Percentiles rank a stretch among this genome's conserved stretches.
Evolutionary conservation across 1,284 basidiomycete genomes (phyloP).

Genomic region (Boletus coffeatus): DNA sequence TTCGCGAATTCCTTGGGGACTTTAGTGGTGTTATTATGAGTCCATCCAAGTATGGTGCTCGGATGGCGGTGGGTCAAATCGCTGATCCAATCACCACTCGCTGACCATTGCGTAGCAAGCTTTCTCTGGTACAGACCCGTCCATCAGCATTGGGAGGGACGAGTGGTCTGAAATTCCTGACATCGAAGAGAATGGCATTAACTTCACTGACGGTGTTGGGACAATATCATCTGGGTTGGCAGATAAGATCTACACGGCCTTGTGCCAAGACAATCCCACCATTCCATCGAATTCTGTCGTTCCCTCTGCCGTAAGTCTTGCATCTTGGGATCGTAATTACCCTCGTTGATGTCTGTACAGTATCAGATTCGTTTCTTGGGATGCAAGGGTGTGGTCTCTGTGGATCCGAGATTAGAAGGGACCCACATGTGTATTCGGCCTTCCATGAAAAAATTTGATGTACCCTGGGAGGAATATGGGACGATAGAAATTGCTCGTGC

Average conservation of each 20-base stretch:
- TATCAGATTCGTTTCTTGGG: slow-evolving; percentile 77
- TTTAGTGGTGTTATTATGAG: slow-evolving; percentile 51
- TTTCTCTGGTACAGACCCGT: slow-evolving; percentile 75
- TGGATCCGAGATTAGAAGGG: slow-evolving; percentile 48
- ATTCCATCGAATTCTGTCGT: slow-evolving; percentile 32
- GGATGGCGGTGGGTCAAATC: slow-evolving; percentile 46
- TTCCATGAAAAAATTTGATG: slow-evolving; percentile 74
- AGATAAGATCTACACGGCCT: slow-evolving; percentile 49
- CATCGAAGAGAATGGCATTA: slow-evolving; percentile 38
- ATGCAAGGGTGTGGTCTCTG: slow-evolving; percentile 68
- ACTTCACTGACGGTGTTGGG: slow-evolving; percentile 74
- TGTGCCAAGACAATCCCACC: slow-evolving; percentile 42
- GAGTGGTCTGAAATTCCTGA: slow-evolving; percentile 61
- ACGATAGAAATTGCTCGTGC: slow-evolving; percentile 67
- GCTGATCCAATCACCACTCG: neutral
- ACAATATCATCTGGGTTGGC: slow-evolving; percentile 62
- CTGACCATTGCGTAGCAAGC: slow-evolving; percentile 45
- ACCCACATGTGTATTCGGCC: slow-evolving; percentile 57
- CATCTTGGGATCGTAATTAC: neutral
- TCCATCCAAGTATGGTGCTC: slow-evolving; percentile 76
- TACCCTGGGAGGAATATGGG: slow-evolving; percentile 39
- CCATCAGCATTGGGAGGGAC: slow-evolving; percentile 46
- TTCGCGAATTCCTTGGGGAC: slow-evolving; percentile 59
- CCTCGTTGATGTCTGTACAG: slow-evolving; percentile 27
- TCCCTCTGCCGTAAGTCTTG: slow-evolving; percentile 53